Base-by-base conservation (phyloP, 345 rosid genomes). In the Eucalyptus microcorys region DNA sequence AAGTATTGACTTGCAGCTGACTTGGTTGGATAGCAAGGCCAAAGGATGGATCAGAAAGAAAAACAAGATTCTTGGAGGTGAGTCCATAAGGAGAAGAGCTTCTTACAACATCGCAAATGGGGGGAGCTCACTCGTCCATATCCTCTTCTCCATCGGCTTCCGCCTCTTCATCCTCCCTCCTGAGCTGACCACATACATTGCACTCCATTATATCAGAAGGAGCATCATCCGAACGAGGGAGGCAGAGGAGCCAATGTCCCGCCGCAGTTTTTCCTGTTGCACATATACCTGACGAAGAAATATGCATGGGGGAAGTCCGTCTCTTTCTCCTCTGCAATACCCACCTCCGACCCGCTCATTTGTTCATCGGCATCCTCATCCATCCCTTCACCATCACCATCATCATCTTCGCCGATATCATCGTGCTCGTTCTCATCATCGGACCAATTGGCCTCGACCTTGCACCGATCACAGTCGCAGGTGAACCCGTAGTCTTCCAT, bases 371-470 rank as follows among this genome's bases (percentile, higher is more conserved):
- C 90, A 34, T 90, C 96, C 86, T 92, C 96, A 55, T 93, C 96
- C 94, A 90, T 91, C 6, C 87, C 49, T 47, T 91, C 92, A 21
- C 52, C 86, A 10, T 50, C 89, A 24, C 85, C 89, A 91, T 91
- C 92, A 7, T 76, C 91, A 89, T 91, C 92, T 14, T 88, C 91
- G 13, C 83, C 91, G 48, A 84, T 92, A 42, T 87, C 90, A 91
- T 90, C 91, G 8, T 87, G 90, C 40, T 87, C 92, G 64, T 88
- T 91, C 89, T 95, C 98, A 1, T 91, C 87, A 57, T 97, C 99
- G 0, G 97, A 96, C 99, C 99, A 97, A 89, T 90, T 94, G 52
- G 96, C 95, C 89, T 97, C 99, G 1, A 97, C 98, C 90, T 96
- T 96, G 88, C 99, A 96, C 61, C 99, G 95, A 47, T 96, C 99